These are phyloP conservation scores for Angomonas ambiguus DNA, from an alignment of 208 protist species.

Conservation along the genomic window DNA sequence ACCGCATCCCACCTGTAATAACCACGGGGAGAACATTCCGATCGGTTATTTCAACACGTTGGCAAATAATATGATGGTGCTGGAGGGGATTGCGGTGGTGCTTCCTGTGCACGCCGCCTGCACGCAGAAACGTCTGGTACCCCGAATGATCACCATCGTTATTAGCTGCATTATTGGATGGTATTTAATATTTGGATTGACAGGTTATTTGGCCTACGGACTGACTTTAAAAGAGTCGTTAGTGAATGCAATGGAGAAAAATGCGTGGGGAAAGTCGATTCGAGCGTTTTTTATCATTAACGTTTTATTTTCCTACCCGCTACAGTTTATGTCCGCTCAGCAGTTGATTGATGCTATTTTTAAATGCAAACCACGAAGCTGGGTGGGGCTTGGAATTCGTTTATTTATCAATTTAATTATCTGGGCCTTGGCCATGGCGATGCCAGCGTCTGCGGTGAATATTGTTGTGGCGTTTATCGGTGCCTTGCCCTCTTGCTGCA, in stretches of 20 bases:
- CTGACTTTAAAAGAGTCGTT: slow-evolving; percentile 35
- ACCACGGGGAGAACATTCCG: slow-evolving; percentile 24
- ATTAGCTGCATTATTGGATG: slow-evolving; percentile 33
- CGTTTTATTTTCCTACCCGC: slow-evolving; percentile 68
- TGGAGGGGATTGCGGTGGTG: slow-evolving; percentile 74
- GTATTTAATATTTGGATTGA: slow-evolving; percentile 65
- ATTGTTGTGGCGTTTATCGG: slow-evolving; percentile 70
- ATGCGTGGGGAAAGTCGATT: slow-evolving; percentile 42
- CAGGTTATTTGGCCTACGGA: slow-evolving; percentile 68
- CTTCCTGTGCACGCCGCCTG: slow-evolving; percentile 65
- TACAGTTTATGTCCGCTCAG: slow-evolving; percentile 77
- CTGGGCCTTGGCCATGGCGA: slow-evolving; percentile 53
- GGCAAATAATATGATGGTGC: slow-evolving; percentile 69
- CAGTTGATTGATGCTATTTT: slow-evolving; percentile 62
- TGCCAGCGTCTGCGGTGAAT: slow-evolving; percentile 50
- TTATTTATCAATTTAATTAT: slow-evolving; percentile 59
- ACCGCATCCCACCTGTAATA: slow-evolving; percentile 19
- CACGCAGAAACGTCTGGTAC: slow-evolving; percentile 52
- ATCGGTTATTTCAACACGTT: slow-evolving; percentile 66
- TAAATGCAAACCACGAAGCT: slow-evolving; percentile 42
- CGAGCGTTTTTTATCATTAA: slow-evolving; percentile 40
- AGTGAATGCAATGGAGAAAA: slow-evolving; percentile 29
- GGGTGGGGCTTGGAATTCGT: slow-evolving; percentile 42
- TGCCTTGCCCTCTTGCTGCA: slow-evolving; percentile 59
- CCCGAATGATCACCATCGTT: slow-evolving; percentile 44